Conservation (phyloP, 306 rosid species). For the Sicyos edulis region DNA sequence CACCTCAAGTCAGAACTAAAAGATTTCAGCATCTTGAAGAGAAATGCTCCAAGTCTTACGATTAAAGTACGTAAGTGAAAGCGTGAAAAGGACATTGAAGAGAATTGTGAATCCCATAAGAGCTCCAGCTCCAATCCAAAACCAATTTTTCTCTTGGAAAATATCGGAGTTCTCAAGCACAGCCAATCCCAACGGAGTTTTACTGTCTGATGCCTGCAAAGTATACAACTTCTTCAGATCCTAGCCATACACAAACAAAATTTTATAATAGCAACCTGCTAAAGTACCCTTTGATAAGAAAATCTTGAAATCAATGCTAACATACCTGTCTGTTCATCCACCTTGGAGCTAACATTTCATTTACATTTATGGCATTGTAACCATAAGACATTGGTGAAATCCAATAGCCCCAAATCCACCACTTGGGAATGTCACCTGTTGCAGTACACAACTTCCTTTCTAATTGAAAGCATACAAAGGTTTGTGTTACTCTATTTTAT, state of each 20-base stretch:
- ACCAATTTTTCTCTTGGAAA: constrained; percentile 44
- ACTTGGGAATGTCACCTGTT: constrained; percentile 64
- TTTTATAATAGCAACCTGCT: not conserved
- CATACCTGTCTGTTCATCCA: constrained; percentile 71
- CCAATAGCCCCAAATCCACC: constrained; percentile 98
- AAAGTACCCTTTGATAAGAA: not conserved
- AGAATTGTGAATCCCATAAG: constrained; percentile 51
- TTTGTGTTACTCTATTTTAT: not conserved
- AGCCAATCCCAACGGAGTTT: constrained; percentile 46
- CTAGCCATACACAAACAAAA: constrained; percentile 1
- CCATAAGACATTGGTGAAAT: constrained; percentile 72
- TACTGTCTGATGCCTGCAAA: constrained; percentile 47
- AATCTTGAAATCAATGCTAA: not conserved
- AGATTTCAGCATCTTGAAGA: constrained; percentile 4
- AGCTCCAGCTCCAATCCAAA: constrained; percentile 76
- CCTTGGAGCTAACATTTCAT: constrained; percentile 83
- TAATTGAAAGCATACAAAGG: not conserved
- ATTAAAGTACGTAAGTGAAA: constrained; percentile 67
- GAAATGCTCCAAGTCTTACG: constrained; percentile 46
- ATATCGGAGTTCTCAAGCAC: constrained; percentile 46
- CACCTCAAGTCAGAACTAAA: constrained; percentile 14
- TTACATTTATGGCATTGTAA: constrained; percentile 62
- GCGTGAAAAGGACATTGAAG: constrained; percentile 73
- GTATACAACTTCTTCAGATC: not conserved
- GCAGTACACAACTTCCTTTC: not conserved